Base-by-base conservation (phyloP, 371 early-diverging fungal species). In the Mortierella sp. region DNA sequence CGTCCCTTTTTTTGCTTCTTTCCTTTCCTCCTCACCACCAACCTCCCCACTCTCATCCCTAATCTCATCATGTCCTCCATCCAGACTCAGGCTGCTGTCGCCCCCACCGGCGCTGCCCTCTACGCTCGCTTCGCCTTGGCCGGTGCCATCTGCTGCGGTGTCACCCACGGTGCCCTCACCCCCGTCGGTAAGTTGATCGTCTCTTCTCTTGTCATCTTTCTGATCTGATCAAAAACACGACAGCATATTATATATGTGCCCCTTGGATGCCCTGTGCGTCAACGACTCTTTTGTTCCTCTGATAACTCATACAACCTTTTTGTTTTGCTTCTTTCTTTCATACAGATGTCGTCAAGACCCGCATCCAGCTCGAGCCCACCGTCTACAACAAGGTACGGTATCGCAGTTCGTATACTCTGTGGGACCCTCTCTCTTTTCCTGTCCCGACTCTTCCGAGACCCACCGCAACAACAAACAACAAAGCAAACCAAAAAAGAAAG, bases 111-210 rank as follows among this genome's bases (percentile, higher is more conserved):
- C 81, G 90, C 89, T 74, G 83, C 83, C 82, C 91, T 95, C 55
- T 95, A 95, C 74, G 91, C 93, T 71, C 93, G 95, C 88, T 95
- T 93, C 88, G 95, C 95, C 74, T 89, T 94, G 80, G 94, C 95
- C 70, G 95, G 95, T 88, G 94, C 94, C 78, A 78, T 94, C 79
- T 93, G 95, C 90, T 95, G 95, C 87, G 80, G 89, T 85, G 89
- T 95, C 88, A 95, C 95, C 86, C 95, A 95, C 90, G 94, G 94
- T 90, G 94, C 92, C 81, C 91, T 94, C 76, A 82, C 86, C 82
- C 86, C 86, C 72, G 86, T 85, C 71, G 86, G 84, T 84, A 84
- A 77, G 83, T 58, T 4, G 49, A 79, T 56, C 70, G 29, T 35
- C 7, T 63, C 12, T 63, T 44, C 46, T 44, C 14, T n/a, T 63